Conservation (phyloP, 768 basidiomycete species). For the Tephrocybe sp. region DNA sequence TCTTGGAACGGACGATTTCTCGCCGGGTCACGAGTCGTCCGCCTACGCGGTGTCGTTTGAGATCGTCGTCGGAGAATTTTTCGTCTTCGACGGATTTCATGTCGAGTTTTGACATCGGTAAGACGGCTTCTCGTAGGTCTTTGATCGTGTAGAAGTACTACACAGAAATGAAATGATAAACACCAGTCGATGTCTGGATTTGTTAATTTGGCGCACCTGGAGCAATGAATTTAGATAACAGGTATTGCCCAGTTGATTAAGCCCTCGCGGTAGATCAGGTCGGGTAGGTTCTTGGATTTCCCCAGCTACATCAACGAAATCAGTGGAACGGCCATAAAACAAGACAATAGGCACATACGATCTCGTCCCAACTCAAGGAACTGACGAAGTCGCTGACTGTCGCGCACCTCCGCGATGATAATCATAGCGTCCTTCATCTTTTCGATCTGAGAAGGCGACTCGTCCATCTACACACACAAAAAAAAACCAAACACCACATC, state of each 20-base stretch:
- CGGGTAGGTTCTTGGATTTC: constrained; percentile 51
- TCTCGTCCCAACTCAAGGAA: constrained; percentile 67
- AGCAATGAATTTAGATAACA: constrained; percentile 83
- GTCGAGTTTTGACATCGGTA: constrained; percentile 52
- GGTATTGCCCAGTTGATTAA: constrained; percentile 87
- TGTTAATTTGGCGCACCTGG: constrained; percentile 40
- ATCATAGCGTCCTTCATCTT: constrained; percentile 71
- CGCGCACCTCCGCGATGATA: constrained; percentile 71
- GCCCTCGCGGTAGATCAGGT: constrained; percentile 75
- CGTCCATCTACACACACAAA: constrained; percentile 52
- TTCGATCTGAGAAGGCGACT: constrained; percentile 62
- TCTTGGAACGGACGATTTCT: constrained; percentile 81
- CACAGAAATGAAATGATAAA: constrained; percentile 2
- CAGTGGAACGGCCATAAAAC: neutral
- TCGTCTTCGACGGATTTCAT: constrained; percentile 60
- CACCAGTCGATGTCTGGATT: neutral
- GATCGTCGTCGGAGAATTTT: constrained; percentile 76
- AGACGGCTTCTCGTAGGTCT: constrained; percentile 77
- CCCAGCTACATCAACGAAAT: constrained; percentile 49
- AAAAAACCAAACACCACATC: constrained; percentile 9
- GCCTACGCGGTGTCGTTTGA: constrained; percentile 83
- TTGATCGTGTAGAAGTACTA: constrained; percentile 97
- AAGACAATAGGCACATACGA: constrained; percentile 51
- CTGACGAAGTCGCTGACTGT: constrained; percentile 67
- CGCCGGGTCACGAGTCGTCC: constrained; percentile 77